A percentile compares a stretch with the other conserved stretches of the same genome.
Conservation (phyloP, 1,284 basidiomycete species). For the Boletus mariae region DNA sequence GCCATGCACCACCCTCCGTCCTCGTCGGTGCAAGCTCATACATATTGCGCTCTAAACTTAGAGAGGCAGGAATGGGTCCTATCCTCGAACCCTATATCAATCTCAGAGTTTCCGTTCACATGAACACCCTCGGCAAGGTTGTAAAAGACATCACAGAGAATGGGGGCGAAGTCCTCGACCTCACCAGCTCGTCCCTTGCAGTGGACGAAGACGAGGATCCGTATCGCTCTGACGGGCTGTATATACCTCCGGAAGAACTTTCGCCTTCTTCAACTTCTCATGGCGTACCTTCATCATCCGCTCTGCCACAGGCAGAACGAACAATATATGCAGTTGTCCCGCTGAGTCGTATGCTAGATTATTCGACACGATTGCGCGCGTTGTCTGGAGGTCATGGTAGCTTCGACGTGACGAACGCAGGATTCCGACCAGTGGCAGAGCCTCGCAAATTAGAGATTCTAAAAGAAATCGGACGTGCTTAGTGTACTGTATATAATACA, state of each 20-base stretch:
- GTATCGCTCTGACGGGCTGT: constrained; percentile 59
- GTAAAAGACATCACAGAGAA: constrained; percentile 76
- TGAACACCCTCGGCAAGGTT: constrained; percentile 66
- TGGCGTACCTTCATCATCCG: constrained; percentile 26
- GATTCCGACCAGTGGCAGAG: constrained; percentile 65
- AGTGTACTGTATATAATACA: constrained; percentile 9
- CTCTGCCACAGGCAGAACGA: constrained; percentile 45
- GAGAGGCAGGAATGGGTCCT: constrained; percentile 58
- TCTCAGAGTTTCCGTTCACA: constrained; percentile 61
- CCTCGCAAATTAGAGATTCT: constrained; percentile 64
- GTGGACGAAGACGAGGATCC: constrained; percentile 46
- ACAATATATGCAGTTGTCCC: constrained; percentile 71
- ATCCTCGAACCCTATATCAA: constrained; percentile 72
- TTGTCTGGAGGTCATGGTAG: constrained; percentile 78
- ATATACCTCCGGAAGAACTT: constrained; percentile 68
- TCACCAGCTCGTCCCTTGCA: constrained; percentile 40
- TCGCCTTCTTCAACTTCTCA: constrained; percentile 61
- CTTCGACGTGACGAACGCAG: constrained; percentile 76
- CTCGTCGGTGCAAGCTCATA: constrained; percentile 63
- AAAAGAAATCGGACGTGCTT: constrained; percentile 70
- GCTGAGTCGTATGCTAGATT: constrained; percentile 76
- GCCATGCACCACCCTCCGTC: constrained; percentile 44
- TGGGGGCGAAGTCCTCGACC: constrained; percentile 67
- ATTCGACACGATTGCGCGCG: constrained; percentile 73
- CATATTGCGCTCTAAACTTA: constrained; percentile 58